Base-by-base conservation (phyloP, 2,329 filamentous ascomycete species). In the Monosporascus sp. region DNA sequence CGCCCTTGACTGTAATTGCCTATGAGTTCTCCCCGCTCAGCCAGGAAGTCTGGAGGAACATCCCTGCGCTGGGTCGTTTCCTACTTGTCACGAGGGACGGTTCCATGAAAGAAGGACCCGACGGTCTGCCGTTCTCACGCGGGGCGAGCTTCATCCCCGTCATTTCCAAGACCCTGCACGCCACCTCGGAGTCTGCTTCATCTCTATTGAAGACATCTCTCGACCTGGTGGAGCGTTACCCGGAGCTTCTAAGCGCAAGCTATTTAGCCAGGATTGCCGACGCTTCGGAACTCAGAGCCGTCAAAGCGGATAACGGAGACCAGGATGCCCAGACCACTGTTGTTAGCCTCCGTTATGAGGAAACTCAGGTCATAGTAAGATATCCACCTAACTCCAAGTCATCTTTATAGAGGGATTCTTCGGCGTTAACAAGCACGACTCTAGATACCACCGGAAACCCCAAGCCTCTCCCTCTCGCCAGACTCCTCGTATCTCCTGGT, bases 401-500 rank as follows among this genome's bases (percentile, higher is more conserved):
- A 31, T 31, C 9, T 31, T 31, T 9, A 31, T 31, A 9, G 9
- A 11, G 4, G 9, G 27, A 3, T 14, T 31, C 27, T 20, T 11
- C 3, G 9, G 17, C 38, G 38, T 17, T 41, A 41, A 60, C n/a
- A 41, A 55, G 38, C 8, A 5, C 9, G 9, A 31, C 9, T 11
- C 27, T 2, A 31, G 27, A 31, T 31, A 14, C 27, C 9, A 31
- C 27, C 27, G 2, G 9, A 31, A 3, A 5, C 27, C 9, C 27
- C 27, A 11, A 31, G 27, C 1, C 27, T 31, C 27, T 31, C 47
- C 46, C 52, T 62, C 58, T 37, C 53, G 54, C 49, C 57, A 3
- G 53, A 61, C 15, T 53, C 52, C 38, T 61, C 50, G 1, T 63
- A 63, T 47, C 49, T 62, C 2, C 54, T 63, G 5, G 58, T 61